Evolutionary conservation across 2,329 filamentous ascomycete genomes (phyloP).

Genomic region (Ceratocystis albifundus): DNA sequence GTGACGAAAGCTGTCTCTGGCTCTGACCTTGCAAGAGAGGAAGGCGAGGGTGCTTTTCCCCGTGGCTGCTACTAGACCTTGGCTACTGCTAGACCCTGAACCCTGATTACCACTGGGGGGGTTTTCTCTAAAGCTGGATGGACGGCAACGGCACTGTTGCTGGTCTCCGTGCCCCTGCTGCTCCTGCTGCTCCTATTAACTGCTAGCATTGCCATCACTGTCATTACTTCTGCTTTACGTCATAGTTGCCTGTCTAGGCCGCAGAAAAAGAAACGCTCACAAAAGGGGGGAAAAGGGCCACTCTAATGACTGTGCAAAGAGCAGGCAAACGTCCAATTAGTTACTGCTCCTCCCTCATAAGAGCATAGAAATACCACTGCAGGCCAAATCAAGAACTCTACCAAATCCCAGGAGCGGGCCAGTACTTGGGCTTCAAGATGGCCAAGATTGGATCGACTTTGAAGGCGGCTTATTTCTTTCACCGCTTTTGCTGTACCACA

Average conservation of each 20-base stretch:
- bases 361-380: neutral
- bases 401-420: too few species aligned
- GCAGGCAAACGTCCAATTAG: neutral
- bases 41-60: too few species aligned
- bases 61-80: too few species aligned
- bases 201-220: neutral
- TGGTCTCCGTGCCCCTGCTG: neutral
- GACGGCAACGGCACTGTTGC: neutral
- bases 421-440: too few species aligned
- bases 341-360: neutral
- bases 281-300: neutral
- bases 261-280: neutral
- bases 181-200: neutral
- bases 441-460: too few species aligned
- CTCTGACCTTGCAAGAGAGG: neutral
- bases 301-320: neutral
- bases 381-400: neutral
- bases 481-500: too few species aligned
- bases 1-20: slow-evolving; percentile 7
- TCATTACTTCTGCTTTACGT: slow-evolving; percentile 4
- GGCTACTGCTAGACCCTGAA: neutral
- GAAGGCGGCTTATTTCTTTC: too few species aligned
- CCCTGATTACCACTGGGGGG: neutral
- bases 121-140: neutral
- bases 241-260: slow-evolving; percentile 7